phyloP scores from a whole-genome alignment of 352 stramenopile species.

The Globisporangium echinulatum region DNA sequence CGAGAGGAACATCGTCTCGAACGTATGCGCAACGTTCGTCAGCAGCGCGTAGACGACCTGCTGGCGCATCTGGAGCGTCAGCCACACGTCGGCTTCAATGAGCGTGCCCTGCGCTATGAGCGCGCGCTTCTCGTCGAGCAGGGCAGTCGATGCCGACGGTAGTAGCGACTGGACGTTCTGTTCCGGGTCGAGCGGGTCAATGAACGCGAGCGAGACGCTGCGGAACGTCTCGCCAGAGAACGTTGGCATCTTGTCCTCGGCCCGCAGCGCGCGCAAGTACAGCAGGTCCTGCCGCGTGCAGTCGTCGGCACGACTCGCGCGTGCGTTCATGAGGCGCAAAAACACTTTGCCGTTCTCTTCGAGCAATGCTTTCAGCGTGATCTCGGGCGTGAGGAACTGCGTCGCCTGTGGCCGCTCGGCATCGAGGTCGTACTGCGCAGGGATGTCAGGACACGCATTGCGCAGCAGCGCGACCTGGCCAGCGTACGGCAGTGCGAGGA shows the following conservation, averaged over 20 bases:
- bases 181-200: constrained; percentile 63
- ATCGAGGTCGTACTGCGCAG: constrained; percentile 46
- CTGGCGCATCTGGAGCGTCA: constrained; percentile 82
- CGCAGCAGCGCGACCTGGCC: constrained; percentile 69
- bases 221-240: constrained; percentile 82
- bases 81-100: constrained; percentile 80
- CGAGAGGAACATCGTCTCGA: constrained; percentile 77
- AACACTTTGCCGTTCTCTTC: constrained; percentile 79
- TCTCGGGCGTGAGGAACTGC: constrained; percentile 66
- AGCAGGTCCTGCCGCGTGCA: constrained; percentile 71
- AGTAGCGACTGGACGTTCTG: constrained; percentile 76
- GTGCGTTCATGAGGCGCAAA: constrained; percentile 68
- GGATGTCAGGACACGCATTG: constrained; percentile 77
- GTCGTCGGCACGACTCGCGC: constrained; percentile 57
- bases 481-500: constrained; percentile 66
- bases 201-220: constrained; percentile 69
- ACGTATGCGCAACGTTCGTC: constrained; percentile 78
- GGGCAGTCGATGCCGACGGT: constrained; percentile 44
- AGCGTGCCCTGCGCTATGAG: constrained; percentile 68
- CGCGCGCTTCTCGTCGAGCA: constrained; percentile 55
- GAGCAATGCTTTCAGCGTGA: constrained; percentile 65
- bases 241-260: constrained; percentile 65
- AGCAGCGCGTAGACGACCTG: constrained; percentile 75
- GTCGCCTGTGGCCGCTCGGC: constrained; percentile 38
- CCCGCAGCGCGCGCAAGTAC: constrained; percentile 57